Evolutionary conservation across 2,329 filamentous ascomycete species (phyloP).

Genomic region (Lecanoromycetidae sp.): DNA sequence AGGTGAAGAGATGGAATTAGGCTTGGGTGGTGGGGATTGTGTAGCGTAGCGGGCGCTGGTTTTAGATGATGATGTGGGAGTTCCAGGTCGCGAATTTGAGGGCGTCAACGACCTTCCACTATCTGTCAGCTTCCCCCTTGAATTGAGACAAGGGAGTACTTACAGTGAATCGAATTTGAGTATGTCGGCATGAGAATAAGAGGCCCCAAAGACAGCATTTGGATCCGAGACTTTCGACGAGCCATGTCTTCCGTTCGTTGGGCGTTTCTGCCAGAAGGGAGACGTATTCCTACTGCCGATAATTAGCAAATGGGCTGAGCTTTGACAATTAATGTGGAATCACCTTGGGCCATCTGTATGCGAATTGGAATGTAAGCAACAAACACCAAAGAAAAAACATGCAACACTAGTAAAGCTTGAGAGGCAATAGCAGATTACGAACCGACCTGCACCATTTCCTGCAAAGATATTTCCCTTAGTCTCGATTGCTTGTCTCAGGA

Average conservation of each 20-base stretch:
- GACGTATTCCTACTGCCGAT: slow-evolving; percentile 56
- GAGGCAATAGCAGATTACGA: slow-evolving; percentile 36
- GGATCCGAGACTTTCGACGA: slow-evolving; percentile 48
- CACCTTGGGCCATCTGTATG: slow-evolving; percentile 12
- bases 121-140: slow-evolving; percentile 17
- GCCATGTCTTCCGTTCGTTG: slow-evolving; percentile 42
- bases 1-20: slow-evolving; percentile 41
- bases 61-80: slow-evolving; percentile 54
- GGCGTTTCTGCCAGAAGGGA: slow-evolving; percentile 68
- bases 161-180: slow-evolving; percentile 76
- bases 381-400: neutral
- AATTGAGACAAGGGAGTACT: slow-evolving; percentile 20
- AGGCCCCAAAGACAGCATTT: slow-evolving; percentile 74
- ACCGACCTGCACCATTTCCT: slow-evolving; percentile 99
- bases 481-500: neutral
- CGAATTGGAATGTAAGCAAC: slow-evolving; percentile 1
- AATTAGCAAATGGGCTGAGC: slow-evolving; percentile 14
- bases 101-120: slow-evolving; percentile 45
- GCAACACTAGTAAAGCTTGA: neutral
- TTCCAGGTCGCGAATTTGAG: slow-evolving; percentile 56
- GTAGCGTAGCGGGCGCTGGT: slow-evolving; percentile 38
- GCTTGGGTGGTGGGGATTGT: slow-evolving; percentile 44
- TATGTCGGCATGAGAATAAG: slow-evolving; percentile 93
- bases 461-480: neutral
- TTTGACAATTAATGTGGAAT: neutral